Conservation (phyloP, 1,284 basidiomycete genomes). For the Sanghuangporus baumii region DNA sequence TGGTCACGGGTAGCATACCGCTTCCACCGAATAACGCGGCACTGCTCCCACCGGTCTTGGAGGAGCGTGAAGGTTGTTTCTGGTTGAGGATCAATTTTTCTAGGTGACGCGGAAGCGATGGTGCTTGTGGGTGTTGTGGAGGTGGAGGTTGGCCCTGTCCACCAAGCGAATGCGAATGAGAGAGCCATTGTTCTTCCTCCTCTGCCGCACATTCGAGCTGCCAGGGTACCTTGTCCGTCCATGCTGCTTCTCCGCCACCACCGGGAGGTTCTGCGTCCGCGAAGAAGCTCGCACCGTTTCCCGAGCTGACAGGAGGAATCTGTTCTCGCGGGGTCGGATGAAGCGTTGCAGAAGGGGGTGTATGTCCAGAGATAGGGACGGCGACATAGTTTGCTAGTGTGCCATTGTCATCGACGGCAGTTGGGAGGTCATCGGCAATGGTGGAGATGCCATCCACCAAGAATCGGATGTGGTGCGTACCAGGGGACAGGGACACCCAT, state of each 20-base stretch:
- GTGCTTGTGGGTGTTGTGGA: slow-evolving; percentile 79
- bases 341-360: slow-evolving; percentile 25
- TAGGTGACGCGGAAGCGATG: slow-evolving; percentile 83
- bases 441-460: slow-evolving; percentile 91
- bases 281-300: slow-evolving; percentile 23
- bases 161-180: slow-evolving; percentile 34
- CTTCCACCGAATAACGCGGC: slow-evolving; percentile 3
- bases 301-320: slow-evolving; percentile 26
- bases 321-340: slow-evolving; percentile 17
- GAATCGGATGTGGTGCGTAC: slow-evolving; percentile 95
- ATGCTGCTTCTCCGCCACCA: slow-evolving; percentile 36
- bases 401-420: slow-evolving; percentile 93
- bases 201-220: slow-evolving; percentile 74
- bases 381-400: slow-evolving; percentile 93
- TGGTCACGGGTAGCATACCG: slow-evolving; percentile 33
- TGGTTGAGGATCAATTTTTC: slow-evolving; percentile 92
- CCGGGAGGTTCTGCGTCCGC: slow-evolving; percentile 16
- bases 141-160: slow-evolving; percentile 40
- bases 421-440: slow-evolving; percentile 73
- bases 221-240: slow-evolving; percentile 74
- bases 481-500: slow-evolving; percentile 68
- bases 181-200: slow-evolving; percentile 76
- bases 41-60: slow-evolving; percentile 21
- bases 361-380: slow-evolving; percentile 35
- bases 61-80: slow-evolving; percentile 25